Conservation (phyloP, 2,329 filamentous ascomycete genomes). For the Exserohilum rostratum region DNA sequence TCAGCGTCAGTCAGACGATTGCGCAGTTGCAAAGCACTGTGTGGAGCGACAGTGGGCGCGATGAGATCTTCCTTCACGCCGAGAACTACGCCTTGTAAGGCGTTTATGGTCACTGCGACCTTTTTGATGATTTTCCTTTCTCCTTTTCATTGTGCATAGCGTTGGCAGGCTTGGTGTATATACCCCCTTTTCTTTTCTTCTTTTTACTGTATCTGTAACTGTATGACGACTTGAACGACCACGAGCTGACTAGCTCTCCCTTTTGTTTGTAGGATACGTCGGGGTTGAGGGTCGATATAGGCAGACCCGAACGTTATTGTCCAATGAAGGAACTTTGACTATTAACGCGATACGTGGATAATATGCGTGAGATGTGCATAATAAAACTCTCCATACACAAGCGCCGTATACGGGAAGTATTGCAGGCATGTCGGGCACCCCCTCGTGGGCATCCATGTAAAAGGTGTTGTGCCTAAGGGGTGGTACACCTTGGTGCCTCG, state of each 20-base stretch:
- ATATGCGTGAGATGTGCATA: neutral
- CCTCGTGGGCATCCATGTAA: neutral
- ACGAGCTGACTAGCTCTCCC: constrained; percentile 5
- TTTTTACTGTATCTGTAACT: constrained; percentile 18
- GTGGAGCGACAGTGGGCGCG: constrained; percentile 75
- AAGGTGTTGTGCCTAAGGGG: neutral
- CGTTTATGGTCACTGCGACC: constrained; percentile 1
- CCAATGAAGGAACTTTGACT: neutral
- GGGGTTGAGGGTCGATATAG: neutral
- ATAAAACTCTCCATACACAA: neutral
- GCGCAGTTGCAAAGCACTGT: constrained; percentile 82
- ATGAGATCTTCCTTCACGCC: constrained; percentile 92
- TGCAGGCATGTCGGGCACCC: neutral
- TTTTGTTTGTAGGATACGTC: constrained; percentile 16
- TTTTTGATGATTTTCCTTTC: neutral
- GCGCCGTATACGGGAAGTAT: neutral
- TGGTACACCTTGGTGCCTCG: constrained; percentile 4
- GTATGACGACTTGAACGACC: constrained; percentile 8
- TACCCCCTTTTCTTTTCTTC: constrained; percentile 22
- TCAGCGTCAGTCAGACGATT: constrained; percentile 85
- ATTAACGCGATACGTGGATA: neutral
- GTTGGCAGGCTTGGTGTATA: constrained; percentile 27
- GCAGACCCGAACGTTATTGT: neutral
- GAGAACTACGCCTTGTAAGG: constrained; percentile 88
- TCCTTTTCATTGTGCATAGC: constrained; percentile 36